Evolutionary conservation across 2,329 filamentous ascomycete species (phyloP), one percentile per base, ranked within the genome.

Genomic region (Triangularia verruculosa): DNA sequence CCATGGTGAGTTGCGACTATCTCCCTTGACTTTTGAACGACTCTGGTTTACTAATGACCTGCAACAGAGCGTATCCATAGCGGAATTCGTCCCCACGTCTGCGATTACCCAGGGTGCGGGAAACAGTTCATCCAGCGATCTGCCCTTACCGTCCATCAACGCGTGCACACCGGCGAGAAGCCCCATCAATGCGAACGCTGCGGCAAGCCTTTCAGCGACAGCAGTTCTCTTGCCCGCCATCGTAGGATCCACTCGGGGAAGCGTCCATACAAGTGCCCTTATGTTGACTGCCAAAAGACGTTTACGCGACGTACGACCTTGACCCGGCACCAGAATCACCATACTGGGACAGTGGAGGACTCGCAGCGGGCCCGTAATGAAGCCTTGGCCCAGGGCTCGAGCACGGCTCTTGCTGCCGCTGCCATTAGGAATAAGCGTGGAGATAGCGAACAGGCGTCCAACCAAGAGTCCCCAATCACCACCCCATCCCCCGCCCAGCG

Each of bases 61-160:
- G 57, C 24, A 27, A 66, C 71, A 97, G 94, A 98, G 79, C 92
- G 95, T 54, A 99, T 99, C 69, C 95, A 99, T 78, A 96, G 88
- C 66, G 94, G 94, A 54, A 84, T 93, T 63, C 85, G 94, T 64
- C 95, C 95, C 57, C 95, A 99, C 74, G 89, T 94, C 57, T 99
- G 95, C 78, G 93, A 97, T 72, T 92, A 87, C 64, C 89, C 89
- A 47, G 88, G 87, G 60, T 99, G 95, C 75, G 91, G 91, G 68
- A 99, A 98, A 78, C 91, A 94, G 74, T 99, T 99, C 75, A 99
- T 99, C 70, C 95, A 99, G 77, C 86, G 95, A 62, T 97, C 93
- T 27, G 95, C 95, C 22, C 80, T 99, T 75, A 99, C 95, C 0
- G 95, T 99, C 7, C 95, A 98, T 77, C 89, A 91, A 73, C 90